Evolutionary conservation across 2,329 filamentous ascomycete genomes (phyloP).

Genomic region (Neonectria punicea): DNA sequence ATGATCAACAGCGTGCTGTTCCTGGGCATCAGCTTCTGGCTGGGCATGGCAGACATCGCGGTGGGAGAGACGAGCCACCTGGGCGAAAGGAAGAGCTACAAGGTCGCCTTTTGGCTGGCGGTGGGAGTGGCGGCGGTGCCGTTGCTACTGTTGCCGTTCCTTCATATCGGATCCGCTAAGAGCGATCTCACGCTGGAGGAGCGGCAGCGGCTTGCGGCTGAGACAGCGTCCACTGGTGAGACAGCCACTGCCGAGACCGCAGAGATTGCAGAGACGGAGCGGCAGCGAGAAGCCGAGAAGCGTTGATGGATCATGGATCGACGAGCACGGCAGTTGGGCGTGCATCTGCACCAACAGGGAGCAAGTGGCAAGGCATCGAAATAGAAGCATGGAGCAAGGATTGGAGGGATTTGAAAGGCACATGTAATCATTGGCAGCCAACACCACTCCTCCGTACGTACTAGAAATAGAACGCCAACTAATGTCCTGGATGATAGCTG

Average conservation of each 20-base stretch:
- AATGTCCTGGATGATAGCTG: slow-evolving; percentile 4
- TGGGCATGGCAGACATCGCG: slow-evolving; percentile 71
- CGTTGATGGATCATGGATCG: slow-evolving; percentile 19
- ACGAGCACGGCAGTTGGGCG: slow-evolving; percentile 16
- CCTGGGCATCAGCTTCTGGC: slow-evolving; percentile 70
- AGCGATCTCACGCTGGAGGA: slow-evolving; percentile 43
- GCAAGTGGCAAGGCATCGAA: slow-evolving; percentile 6
- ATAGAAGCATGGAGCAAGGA: slow-evolving; percentile 9
- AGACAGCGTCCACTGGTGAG: not conserved
- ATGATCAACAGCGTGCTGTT: slow-evolving; percentile 71
- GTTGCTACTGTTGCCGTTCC: slow-evolving; percentile 34
- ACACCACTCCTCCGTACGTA: not conserved
- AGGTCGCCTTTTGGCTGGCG: slow-evolving; percentile 41
- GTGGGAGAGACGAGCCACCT: slow-evolving; percentile 54
- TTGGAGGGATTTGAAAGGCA: slow-evolving; percentile 15
- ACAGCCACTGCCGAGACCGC: slow-evolving; percentile 17
- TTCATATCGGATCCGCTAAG: slow-evolving; percentile 42
- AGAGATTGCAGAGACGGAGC: slow-evolving; percentile 19
- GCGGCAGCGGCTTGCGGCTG: slow-evolving; percentile 35
- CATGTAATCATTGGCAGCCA: slow-evolving; percentile 1
- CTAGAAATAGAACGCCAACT: slow-evolving; percentile 12
- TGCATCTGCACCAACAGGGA: slow-evolving; percentile 7
- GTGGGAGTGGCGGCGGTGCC: slow-evolving; percentile 37
- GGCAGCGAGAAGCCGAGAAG: slow-evolving; percentile 25
- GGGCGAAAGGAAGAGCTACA: slow-evolving; percentile 44